Evolutionary conservation across 129 eudicot species (phyloP).

Genomic region (Centella asiatica): DNA sequence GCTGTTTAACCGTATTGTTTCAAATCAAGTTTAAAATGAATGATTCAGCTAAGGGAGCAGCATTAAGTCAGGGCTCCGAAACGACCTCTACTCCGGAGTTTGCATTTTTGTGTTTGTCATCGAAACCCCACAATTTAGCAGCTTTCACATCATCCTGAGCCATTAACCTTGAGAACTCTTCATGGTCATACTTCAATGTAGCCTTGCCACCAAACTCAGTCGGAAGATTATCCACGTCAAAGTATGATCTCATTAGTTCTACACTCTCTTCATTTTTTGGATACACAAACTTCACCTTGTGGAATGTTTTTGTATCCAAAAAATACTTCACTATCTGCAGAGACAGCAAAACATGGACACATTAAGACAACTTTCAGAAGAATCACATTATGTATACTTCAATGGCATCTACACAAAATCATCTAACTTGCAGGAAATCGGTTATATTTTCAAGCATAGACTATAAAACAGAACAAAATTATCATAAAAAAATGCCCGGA

Average conservation of each 20-base stretch:
- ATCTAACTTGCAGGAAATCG: too few relatives aligned
- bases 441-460: too few relatives aligned
- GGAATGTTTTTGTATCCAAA: conserved; percentile 68
- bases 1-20: too few relatives aligned
- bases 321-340: conserved; percentile 75
- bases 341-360: too few relatives aligned
- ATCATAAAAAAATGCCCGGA: too few relatives aligned
- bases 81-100: conserved; percentile 40
- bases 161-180: conserved; percentile 71
- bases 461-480: neutral
- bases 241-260: conserved; percentile 60
- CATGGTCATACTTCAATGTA: conserved; percentile 61
- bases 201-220: conserved; percentile 79
- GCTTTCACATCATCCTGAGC: conserved; percentile 57
- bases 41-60: conserved; percentile 15
- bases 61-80: conserved; percentile 31
- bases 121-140: conserved; percentile 62
- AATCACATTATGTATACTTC: too few relatives aligned
- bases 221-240: conserved; percentile 77
- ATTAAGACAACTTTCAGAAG: too few relatives aligned
- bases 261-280: conserved; percentile 76
- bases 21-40: too few relatives aligned
- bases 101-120: conserved; percentile 26
- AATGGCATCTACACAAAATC: too few relatives aligned
- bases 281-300: conserved; percentile 77